Evolutionary conservation across 192 early-diverging fungal species (phyloP), one percentile per base, ranked within the genome.

Genomic region (Coemansia sp.): DNA sequence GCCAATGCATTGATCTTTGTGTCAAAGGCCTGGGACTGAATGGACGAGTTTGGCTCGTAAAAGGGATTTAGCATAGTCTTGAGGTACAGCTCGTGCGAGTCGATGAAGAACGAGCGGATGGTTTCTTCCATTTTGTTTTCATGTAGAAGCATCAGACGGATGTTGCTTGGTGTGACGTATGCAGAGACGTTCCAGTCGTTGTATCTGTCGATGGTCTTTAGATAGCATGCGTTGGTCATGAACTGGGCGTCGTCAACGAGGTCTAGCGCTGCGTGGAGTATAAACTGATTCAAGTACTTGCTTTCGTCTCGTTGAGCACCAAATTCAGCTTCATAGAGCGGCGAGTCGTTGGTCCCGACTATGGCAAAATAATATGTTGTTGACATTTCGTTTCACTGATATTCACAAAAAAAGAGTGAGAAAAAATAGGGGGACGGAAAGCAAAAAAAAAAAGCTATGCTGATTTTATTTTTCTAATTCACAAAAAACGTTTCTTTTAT

Each of bases 281-380:
- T 92, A 67, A 99, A 99, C 69, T 99, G 97, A 69, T 95, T 95
- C 59, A 99, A 73, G 77, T 97, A 89, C 83, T 68, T 96, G 95
- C 67, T 94, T 87, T 85, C 89, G 32, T 72, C 58, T 5, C 77
- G 56, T 36, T 65, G 70, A 5, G 82, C 71, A 11, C 86, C 87
- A 63, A 96, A 90, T 63, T 97, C 96, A 52, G 92, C 86, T 75
- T 99, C 97, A 80, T 94, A 99, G 38, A 99, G 83, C 31, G 97
- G 97, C 68, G 92, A 93, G 83, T 99, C 97, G 34, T 90, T 87
- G 50, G 93, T 91, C 5, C 97, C 96, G 45, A 51, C 48, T 14
- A 60, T 59, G 31, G 42, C 45, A 48, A 58, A 58, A n/a, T 48
- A 56, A 28, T 48, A 56, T 25, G 55, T 66, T 5, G 36, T 25